Conservation (phyloP, 2,329 filamentous ascomycete species). For the Trichoderma semiorbis region DNA sequence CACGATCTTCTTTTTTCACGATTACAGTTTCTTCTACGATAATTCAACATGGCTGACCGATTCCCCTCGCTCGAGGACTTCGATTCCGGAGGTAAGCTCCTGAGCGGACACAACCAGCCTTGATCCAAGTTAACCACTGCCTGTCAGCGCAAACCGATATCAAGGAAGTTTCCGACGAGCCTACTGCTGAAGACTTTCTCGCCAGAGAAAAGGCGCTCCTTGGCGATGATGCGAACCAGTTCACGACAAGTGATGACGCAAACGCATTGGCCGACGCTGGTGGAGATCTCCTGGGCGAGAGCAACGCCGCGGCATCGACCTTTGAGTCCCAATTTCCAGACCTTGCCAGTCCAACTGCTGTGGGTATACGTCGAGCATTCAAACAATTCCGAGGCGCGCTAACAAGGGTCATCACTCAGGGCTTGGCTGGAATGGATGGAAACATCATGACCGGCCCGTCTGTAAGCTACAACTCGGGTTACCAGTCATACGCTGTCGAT, state of each 20-base stretch:
- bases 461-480: conserved; percentile 60
- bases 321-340: conserved; percentile 93
- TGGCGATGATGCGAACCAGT: conserved; percentile 90
- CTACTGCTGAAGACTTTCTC: conserved; percentile 78
- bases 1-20: not conserved
- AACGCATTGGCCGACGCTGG: conserved; percentile 60
- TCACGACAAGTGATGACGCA: conserved; percentile 71
- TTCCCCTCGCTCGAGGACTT: conserved; percentile 80
- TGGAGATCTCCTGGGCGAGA: conserved; percentile 70
- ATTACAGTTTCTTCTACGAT: not conserved
- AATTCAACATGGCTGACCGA: conserved; percentile 64
- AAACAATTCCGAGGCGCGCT: not conserved
- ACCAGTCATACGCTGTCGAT: conserved; percentile 54
- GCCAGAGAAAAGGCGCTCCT: conserved; percentile 85
- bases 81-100: conserved; percentile 57
- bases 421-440: conserved; percentile 24
- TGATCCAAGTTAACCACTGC: conserved; percentile 3
- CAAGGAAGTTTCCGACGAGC: conserved; percentile 53
- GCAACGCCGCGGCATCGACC: conserved; percentile 47
- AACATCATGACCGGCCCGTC: conserved; percentile 67
- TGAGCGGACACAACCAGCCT: not conserved
- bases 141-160: conserved; percentile 63
- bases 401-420: not conserved
- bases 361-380: conserved; percentile 24
- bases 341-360: conserved; percentile 47